Conservation (phyloP, 805 yeast genomes). For the Suhomyces kilbournensis region DNA sequence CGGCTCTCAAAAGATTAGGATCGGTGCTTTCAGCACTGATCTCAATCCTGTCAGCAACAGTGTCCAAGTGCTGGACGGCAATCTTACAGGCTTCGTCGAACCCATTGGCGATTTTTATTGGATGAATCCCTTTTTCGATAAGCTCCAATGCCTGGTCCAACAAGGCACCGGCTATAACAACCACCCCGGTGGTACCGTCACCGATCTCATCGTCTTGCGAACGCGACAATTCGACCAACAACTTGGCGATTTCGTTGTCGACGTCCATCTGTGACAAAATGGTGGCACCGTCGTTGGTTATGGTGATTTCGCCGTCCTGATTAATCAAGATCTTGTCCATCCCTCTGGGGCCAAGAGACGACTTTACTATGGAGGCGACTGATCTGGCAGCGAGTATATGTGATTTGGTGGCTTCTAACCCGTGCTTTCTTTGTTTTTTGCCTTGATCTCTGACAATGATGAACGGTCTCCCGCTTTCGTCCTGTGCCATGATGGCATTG, state of each 20-base stretch:
- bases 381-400: constrained; percentile 95
- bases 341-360: constrained; percentile 98
- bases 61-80: constrained; percentile 75
- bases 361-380: constrained; percentile 86
- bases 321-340: constrained; percentile 91
- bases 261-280: constrained; percentile 93
- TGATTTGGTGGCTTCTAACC: constrained; percentile 55
- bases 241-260: constrained; percentile 92
- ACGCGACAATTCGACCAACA: constrained; percentile 86
- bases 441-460: constrained; percentile 89
- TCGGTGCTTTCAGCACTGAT: constrained; percentile 46
- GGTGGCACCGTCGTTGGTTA: constrained; percentile 98
- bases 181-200: constrained; percentile 99
- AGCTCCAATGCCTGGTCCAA: constrained; percentile 92
- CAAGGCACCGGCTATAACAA: constrained; percentile 90
- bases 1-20: constrained; percentile 78
- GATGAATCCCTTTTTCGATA: constrained; percentile 96
- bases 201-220: constrained; percentile 99
- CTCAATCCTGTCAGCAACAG: constrained; percentile 64
- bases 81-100: constrained; percentile 95
- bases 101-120: constrained; percentile 94
- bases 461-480: constrained; percentile 98
- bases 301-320: constrained; percentile 97
- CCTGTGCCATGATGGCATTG: constrained; percentile 98
- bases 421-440: constrained; percentile 65